Evolutionary conservation across 352 stramenopile species (phyloP).

Genomic region (Plasmopara muralis): DNA sequence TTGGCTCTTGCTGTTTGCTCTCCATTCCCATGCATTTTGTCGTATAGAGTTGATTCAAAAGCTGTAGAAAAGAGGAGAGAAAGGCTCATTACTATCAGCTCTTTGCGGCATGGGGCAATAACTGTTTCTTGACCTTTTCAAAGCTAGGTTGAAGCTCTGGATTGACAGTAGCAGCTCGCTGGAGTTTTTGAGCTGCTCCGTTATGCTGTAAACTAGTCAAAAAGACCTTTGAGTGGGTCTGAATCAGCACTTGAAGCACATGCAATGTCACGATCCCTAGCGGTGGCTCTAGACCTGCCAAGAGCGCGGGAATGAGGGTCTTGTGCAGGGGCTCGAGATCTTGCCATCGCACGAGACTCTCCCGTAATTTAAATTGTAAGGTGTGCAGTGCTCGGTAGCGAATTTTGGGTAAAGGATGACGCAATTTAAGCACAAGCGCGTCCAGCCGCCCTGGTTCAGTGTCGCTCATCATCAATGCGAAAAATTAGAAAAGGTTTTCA

Average conservation of each 20-base stretch:
- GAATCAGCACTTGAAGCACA: slow-evolving; percentile 40
- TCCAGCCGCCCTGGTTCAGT: slow-evolving; percentile 11
- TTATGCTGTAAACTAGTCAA: slow-evolving; percentile 30
- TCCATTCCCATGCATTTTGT: slow-evolving; percentile 7
- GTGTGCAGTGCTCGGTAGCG: slow-evolving; percentile 47
- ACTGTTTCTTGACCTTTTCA: slow-evolving; percentile 33
- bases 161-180: slow-evolving; percentile 28
- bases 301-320: slow-evolving; percentile 26
- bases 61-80: slow-evolving; percentile 16
- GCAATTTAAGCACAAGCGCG: slow-evolving; percentile 50
- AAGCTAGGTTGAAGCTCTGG: slow-evolving; percentile 34
- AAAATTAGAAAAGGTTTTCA: too few species aligned
- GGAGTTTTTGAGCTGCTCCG: slow-evolving; percentile 30
- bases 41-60: slow-evolving; percentile 40
- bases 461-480: slow-evolving; percentile 5
- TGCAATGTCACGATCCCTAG: slow-evolving; percentile 49
- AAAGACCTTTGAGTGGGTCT: slow-evolving; percentile 20
- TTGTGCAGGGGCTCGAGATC: slow-evolving; percentile 30
- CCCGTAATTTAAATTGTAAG: slow-evolving; percentile 62
- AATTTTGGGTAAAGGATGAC: slow-evolving; percentile 54
- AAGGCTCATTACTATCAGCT: slow-evolving; percentile 7
- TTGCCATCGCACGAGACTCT: slow-evolving; percentile 34
- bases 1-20: neutral
- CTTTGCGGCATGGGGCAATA: neutral
- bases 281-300: slow-evolving; percentile 31